These are phyloP conservation scores for Suillus bovinus DNA, from an alignment of 768 basidiomycete species.

Conservation along the genomic window DNA sequence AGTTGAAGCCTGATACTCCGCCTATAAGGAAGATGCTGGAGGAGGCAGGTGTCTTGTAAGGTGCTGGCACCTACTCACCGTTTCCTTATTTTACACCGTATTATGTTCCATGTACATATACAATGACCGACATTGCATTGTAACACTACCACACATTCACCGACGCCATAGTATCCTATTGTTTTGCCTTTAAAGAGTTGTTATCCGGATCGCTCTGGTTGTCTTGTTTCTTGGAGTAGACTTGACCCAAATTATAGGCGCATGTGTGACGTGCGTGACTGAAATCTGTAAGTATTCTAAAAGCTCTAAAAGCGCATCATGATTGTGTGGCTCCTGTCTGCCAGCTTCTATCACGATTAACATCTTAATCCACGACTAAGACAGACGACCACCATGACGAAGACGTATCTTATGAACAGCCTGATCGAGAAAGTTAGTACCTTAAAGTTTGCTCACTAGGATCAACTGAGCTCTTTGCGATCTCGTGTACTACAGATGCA, in stretches of 20 bases:
- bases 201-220: not conserved
- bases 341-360: not conserved
- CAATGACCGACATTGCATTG: not conserved
- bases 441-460: conserved; percentile 6
- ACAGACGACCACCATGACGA: conserved; percentile 60
- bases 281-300: not conserved
- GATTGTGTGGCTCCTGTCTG: conserved; percentile 28
- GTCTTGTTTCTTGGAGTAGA: not conserved
- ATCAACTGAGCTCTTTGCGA: conserved; percentile 1
- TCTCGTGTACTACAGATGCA: conserved; percentile 60
- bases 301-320: too few species aligned
- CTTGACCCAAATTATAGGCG: too few species aligned
- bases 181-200: not conserved
- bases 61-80: not conserved
- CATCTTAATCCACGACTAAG: not conserved
- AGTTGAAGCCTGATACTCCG: conserved; percentile 59
- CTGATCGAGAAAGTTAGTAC: conserved; percentile 72
- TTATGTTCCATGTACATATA: not conserved
- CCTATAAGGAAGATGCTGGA: conserved; percentile 48
- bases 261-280: not conserved
- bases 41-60: conserved; percentile 37
- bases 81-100: not conserved
- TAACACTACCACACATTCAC: not conserved
- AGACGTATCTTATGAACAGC: conserved; percentile 81
- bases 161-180: not conserved